Evolutionary conservation across 306 rosid species (phyloP), one percentile per base, ranked within the genome.

Genomic region (Prosopis cineraria): DNA sequence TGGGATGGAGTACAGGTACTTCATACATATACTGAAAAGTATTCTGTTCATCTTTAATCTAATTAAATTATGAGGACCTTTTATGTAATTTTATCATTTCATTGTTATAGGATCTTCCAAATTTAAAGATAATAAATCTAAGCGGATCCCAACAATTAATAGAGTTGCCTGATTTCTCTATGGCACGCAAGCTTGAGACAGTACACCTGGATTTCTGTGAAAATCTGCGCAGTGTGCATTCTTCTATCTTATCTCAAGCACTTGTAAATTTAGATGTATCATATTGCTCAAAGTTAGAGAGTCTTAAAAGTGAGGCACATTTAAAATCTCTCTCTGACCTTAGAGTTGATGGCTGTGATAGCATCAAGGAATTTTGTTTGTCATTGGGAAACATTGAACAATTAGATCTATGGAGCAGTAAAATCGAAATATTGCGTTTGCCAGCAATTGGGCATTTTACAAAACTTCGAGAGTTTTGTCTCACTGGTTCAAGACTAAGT

Each of bases 1-100:
- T 64, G 70, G 70, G 47, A 64, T 19, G 70, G 47, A 36, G 27
- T n/a, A 10, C 63, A 56, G 63, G 63, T 64, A 64, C 7, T 34
- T 9, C 7, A 36, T 4, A 3, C 12, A 2, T 11, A 14, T 30
- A 31, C n/a, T 10, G 17, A 63, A 33, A 2, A 3, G 1, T 4
- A 10, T 3, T 33, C n/a, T n/a, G n/a, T 11, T 7, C 10, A 20
- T 25, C 9, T 56, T 56, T 5, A 33, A 19, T 33, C 37, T 17
- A 22, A 24, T 63, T 17, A 17, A 3, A 16, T 27, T 17, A 33
- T 33, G 10, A 17, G 7, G 0, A 11, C 39, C 36, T 63, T 63
- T 8, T 5, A 31, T 9, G 12, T 31, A 63, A 33, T 33, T 5
- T 17, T 31, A 43, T 34, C 27, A 16, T 10, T 59, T 17, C 20